Base-by-base conservation (phyloP, 1,284 basidiomycete species). In the Polyporus tsugae region DNA sequence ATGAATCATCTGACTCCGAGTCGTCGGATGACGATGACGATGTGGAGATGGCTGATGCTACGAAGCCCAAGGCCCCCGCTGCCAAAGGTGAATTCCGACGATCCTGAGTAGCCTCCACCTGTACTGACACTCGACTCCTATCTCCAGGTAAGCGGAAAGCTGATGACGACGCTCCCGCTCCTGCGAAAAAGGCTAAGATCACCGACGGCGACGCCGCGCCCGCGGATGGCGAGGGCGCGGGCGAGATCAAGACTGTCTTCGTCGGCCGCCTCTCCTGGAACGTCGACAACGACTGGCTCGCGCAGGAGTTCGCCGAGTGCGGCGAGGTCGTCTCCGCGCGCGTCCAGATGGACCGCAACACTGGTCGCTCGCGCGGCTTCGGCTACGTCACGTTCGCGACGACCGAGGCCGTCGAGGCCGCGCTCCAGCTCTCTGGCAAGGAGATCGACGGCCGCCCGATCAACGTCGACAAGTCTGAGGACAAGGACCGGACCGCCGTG, bases 241-340 rank as follows among this genome's bases (percentile, higher is more conserved):
- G 87, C 88, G 71, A 87, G 71, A 87, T 86, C 60, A 92, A 88
- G 78, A 92, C 91, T 63, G 88, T 99, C 76, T 99, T 97, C 78
- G 95, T 99, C 74, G 97, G 97, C 65, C 90, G 90, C 72, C 88
- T 99, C 62, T 97, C 95, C 41, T 99, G 96, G 96, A 96, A 96
- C 80, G 92, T 99, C 74, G 97, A 99, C 86, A 94, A 96, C 80
- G 97, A 98, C 82, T 96, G 96, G 89, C 91, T 99, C 73, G 89
- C 91, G 64, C 88, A 91, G 80, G 97, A 98, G 81, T 99, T 99
- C 76, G 90, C 91, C 61, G 85, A 88, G 65, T 97, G 91, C 77
- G 97, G 97, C 70, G 93, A 96, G 80, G 90, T 99, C 74, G 87
- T 91, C 73, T 91, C 90, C 44, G 96, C 95, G 17, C 91, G 90